Conservation (phyloP, 2,329 filamentous ascomycete species). For the Botryotinia calthae region DNA sequence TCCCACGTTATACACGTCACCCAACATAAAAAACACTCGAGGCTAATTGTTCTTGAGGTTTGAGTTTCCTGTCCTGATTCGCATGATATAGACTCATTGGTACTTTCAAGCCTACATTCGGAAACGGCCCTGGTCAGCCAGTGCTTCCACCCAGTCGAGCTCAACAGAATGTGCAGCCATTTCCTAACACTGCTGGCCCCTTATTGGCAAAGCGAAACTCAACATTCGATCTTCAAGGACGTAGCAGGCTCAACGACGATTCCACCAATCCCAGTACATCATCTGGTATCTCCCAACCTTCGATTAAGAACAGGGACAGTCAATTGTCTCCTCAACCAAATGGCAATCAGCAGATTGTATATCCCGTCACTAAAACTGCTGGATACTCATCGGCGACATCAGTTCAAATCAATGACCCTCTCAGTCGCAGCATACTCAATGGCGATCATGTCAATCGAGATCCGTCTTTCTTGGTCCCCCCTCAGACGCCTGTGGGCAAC, state of each 20-base stretch:
- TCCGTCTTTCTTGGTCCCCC: neutral
- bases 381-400: too few species aligned
- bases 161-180: neutral
- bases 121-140: neutral
- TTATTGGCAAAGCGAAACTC: neutral
- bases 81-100: neutral
- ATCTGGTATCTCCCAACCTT: neutral
- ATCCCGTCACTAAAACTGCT: too few species aligned
- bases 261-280: neutral
- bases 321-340: too few species aligned
- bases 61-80: neutral
- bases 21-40: accelerated
- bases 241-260: neutral
- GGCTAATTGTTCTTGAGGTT: neutral
- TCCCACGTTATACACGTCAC: neutral
- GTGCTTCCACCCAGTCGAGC: neutral
- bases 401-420: neutral
- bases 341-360: too few species aligned
- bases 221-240: neutral
- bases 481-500: neutral
- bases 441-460: neutral
- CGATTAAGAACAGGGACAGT: neutral
- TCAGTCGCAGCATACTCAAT: too few species aligned
- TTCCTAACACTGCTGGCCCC: neutral
- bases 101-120: neutral